Conservation (phyloP, 1,284 basidiomycete genomes). For the Anthracocystis panici-leucophaei region DNA sequence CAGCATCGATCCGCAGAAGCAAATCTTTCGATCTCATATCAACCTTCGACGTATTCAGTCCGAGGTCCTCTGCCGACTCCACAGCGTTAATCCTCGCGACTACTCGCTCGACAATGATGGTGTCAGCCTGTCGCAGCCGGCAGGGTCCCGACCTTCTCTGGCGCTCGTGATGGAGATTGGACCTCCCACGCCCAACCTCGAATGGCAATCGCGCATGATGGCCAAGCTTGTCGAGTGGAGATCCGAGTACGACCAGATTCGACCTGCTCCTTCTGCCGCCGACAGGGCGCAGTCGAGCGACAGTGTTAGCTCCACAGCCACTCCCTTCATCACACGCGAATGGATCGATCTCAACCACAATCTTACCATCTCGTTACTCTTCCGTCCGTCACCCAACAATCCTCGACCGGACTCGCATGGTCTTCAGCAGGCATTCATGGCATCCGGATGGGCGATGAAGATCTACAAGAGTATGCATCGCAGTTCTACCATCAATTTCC, state of each 20-base stretch:
- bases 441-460: constrained; percentile 47
- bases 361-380: constrained; percentile 40
- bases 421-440: constrained; percentile 40
- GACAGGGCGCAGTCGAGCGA: constrained; percentile 11
- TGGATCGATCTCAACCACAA: constrained; percentile 52
- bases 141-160: constrained; percentile 19
- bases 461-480: constrained; percentile 52
- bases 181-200: constrained; percentile 47
- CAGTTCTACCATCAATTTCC: constrained; percentile 47
- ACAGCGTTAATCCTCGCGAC: constrained; percentile 53
- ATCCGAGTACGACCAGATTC: constrained; percentile 28
- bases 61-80: constrained; percentile 46
- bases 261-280: neutral
- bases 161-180: constrained; percentile 49
- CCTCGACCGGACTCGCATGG: constrained; percentile 42
- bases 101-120: constrained; percentile 48
- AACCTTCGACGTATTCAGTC: constrained; percentile 46
- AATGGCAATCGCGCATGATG: constrained; percentile 51
- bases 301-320: constrained; percentile 28
- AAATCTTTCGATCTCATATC: constrained; percentile 43
- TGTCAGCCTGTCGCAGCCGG: constrained; percentile 30
- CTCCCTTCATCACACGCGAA: constrained; percentile 43
- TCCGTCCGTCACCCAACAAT: constrained; percentile 49
- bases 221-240: constrained; percentile 44
- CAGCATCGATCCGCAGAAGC: constrained; percentile 29